A percentile compares a stretch with the other conserved stretches of the same genome.
Conservation (phyloP, 139 green algal species). For the Ettlia oleoabundans region DNA sequence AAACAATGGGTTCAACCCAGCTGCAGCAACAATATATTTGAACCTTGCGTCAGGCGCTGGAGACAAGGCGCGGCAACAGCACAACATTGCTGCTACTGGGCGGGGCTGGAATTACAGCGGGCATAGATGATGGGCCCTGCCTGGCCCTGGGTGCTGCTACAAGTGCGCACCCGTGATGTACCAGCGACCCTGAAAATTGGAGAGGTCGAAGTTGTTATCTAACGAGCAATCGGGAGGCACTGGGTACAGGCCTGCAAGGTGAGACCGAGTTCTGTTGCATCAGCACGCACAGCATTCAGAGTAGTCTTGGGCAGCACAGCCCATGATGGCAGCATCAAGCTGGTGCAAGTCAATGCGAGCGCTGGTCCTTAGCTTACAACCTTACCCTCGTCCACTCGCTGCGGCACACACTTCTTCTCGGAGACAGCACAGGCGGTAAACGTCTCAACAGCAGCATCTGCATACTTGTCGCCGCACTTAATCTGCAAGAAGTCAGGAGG, state of each 20-base stretch:
- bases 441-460: constrained; percentile 70
- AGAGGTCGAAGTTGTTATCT: constrained; percentile 71
- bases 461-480: constrained; percentile 83
- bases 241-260: constrained; percentile 43
- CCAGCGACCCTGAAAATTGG: constrained; percentile 80
- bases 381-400: constrained; percentile 68
- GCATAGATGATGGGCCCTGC: too few relatives aligned
- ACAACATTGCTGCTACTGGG: not conserved
- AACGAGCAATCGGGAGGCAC: constrained; percentile 55
- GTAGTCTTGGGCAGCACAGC: too few relatives aligned
- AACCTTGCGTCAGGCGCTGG: too few relatives aligned
- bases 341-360: too few relatives aligned
- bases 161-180: constrained; percentile 81
- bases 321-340: too few relatives aligned
- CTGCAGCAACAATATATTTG: constrained; percentile 38
- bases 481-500: constrained; percentile 64
- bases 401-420: constrained; percentile 87
- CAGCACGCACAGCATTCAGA: too few relatives aligned
- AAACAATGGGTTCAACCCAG: constrained; percentile 86
- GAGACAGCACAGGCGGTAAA: constrained; percentile 90
- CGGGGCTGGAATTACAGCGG: not conserved
- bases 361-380: too few relatives aligned
- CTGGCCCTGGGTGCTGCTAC: not conserved
- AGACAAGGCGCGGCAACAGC: not conserved
- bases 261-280: too few relatives aligned